Percentiles rank a stretch among this genome's conserved stretches.
phyloP scores from a whole-genome alignment of 768 basidiomycete genomes.

The Phylloporus rhodoxanthus region DNA sequence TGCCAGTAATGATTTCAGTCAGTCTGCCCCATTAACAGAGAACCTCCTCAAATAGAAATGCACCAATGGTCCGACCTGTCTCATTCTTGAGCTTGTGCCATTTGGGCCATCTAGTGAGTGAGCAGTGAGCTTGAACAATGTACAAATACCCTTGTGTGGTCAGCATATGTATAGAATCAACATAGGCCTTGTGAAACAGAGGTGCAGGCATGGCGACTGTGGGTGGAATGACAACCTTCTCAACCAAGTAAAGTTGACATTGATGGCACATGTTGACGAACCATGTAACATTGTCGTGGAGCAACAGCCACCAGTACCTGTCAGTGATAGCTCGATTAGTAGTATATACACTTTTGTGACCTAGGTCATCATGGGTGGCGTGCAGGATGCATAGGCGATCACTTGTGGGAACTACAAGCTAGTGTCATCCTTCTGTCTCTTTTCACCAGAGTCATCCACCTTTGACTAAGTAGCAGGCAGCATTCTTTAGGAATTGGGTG shows the following conservation, averaged over 20 bases:
- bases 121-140: slow-evolving; percentile 34
- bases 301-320: slow-evolving; percentile 30
- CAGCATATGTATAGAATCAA: slow-evolving; percentile 40
- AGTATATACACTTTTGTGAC: no score
- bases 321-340: no score
- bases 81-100: slow-evolving; percentile 25
- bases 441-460: no score
- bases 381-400: neutral
- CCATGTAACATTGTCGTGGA: no score
- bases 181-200: slow-evolving; percentile 26
- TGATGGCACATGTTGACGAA: slow-evolving; percentile 33
- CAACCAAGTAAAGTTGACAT: slow-evolving; percentile 30
- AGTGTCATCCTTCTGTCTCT: no score
- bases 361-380: neutral
- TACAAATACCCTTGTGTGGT: slow-evolving; percentile 28
- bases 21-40: neutral
- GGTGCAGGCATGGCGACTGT: neutral
- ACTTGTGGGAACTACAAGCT: no score
- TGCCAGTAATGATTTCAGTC: slow-evolving; percentile 38
- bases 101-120: slow-evolving; percentile 32
- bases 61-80: slow-evolving; percentile 20
- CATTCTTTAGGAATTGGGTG: no score
- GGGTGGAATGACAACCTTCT: slow-evolving; percentile 23
- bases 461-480: no score
- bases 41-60: slow-evolving; percentile 34